phyloP scores from a whole-genome alignment of 2,329 filamentous ascomycete species.

The Byssochlamys sp. region DNA sequence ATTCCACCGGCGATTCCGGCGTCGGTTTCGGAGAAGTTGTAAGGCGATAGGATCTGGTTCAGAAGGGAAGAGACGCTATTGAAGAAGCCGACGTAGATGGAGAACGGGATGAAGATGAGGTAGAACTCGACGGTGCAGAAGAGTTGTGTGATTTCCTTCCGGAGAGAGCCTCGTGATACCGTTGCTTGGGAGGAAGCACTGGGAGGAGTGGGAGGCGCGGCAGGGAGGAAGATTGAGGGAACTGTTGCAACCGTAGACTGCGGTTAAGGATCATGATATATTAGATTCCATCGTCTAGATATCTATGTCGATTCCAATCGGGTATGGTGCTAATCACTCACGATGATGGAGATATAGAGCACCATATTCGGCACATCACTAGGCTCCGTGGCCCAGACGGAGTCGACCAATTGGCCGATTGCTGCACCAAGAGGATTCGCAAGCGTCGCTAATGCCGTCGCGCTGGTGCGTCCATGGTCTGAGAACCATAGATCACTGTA shows the following conservation, averaged over 20 bases:
- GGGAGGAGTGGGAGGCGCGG: conserved; percentile 65
- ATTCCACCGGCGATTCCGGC: conserved; percentile 84
- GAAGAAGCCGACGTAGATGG: conserved; percentile 82
- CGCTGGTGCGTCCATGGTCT: conserved; percentile 68
- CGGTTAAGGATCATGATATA: no score
- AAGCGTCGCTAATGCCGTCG: conserved; percentile 73
- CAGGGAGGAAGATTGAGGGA: conserved; percentile 73
- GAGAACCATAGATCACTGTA: conserved; percentile 96
- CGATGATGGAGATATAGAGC: conserved; percentile 73
- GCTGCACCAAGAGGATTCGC: conserved; percentile 87
- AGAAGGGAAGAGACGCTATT: conserved; percentile 80
- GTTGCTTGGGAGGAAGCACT: conserved; percentile 53
- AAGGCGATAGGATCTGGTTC: conserved; percentile 80
- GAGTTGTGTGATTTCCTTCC: conserved; percentile 47
- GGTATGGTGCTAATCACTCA: conserved; percentile 36
- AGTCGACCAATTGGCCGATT: conserved; percentile 75
- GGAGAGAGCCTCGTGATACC: conserved; percentile 42
- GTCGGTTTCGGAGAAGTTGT: conserved; percentile 72
- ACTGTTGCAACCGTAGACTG: conserved; percentile 56
- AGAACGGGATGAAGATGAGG: conserved; percentile 71
- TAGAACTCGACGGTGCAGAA: conserved; percentile 61
- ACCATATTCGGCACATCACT: conserved; percentile 69
- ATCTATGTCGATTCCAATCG: not conserved
- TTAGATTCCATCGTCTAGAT: not conserved
- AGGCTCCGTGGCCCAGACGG: conserved; percentile 58